These are phyloP conservation scores for Cladosporium austrohemisphaericum DNA, from an alignment of 2,329 filamentous ascomycete species.

Conservation along the genomic window DNA sequence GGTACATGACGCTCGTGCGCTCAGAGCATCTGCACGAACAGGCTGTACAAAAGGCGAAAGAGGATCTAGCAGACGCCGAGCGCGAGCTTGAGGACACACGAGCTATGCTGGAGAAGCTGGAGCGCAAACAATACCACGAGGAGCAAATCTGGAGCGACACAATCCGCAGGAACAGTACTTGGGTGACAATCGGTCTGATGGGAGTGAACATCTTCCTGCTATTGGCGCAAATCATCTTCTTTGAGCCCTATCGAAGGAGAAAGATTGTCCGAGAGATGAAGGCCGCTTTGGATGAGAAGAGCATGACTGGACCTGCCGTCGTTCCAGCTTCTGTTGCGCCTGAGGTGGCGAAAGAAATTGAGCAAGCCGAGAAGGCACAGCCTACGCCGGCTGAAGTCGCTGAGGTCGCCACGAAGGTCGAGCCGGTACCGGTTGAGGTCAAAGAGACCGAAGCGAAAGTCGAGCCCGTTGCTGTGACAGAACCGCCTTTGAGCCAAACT, in stretches of 20 bases:
- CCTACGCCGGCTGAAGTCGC: conserved; percentile 19
- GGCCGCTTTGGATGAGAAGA: conserved; percentile 66
- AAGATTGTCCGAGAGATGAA: conserved; percentile 76
- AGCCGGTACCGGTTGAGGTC: neutral
- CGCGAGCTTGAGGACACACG: conserved; percentile 73
- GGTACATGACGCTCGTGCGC: conserved; percentile 89
- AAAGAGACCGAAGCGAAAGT: neutral
- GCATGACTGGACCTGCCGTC: conserved; percentile 33
- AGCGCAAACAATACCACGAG: conserved; percentile 91
- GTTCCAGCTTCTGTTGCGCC: conserved; percentile 8
- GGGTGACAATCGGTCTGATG: conserved; percentile 98
- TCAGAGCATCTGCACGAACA: conserved; percentile 92
- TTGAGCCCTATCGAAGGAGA: conserved; percentile 85
- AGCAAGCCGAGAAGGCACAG: conserved; percentile 22
- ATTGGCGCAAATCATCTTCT: conserved; percentile 65
- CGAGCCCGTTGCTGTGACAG: too few relatives aligned
- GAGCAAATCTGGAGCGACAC: conserved; percentile 99
- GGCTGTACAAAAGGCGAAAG: conserved; percentile 68
- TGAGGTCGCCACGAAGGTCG: conserved; percentile 6
- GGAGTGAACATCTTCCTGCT: conserved; percentile 90
- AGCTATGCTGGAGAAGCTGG: conserved; percentile 72
- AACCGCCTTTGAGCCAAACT: too few relatives aligned
- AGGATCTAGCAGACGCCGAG: conserved; percentile 71
- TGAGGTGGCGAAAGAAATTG: conserved; percentile 24
- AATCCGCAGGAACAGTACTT: conserved; percentile 91